Conservation (phyloP, 192 early-diverging fungal genomes). For the Linnemannia zychae region DNA sequence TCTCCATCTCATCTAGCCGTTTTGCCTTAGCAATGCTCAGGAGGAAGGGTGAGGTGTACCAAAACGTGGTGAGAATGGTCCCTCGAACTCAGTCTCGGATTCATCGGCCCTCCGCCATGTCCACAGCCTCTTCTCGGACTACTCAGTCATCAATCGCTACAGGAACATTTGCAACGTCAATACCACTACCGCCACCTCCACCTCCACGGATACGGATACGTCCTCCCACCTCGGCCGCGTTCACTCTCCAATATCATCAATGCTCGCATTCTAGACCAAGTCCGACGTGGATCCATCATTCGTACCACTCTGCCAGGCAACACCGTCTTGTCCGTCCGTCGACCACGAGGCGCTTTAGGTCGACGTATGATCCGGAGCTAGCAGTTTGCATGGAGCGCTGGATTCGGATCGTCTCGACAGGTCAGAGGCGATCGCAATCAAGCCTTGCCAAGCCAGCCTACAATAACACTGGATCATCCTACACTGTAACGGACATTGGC, state of each 20-base stretch:
- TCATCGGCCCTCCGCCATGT: constrained; percentile 5
- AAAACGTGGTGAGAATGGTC: constrained; percentile 27
- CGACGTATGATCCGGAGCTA: constrained; percentile 36
- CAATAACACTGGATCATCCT: neutral
- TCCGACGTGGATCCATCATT: neutral
- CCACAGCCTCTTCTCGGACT: neutral
- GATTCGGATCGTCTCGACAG: constrained; percentile 21
- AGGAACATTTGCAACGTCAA: neutral
- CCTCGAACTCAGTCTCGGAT: constrained; percentile 16
- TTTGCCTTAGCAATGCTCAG: constrained; percentile 37
- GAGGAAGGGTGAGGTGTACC: constrained; percentile 51
- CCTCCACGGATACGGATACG: neutral
- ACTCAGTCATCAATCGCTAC: neutral
- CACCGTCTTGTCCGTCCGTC: constrained; percentile 5
- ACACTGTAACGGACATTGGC: constrained; percentile 6
- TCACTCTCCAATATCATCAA: constrained; percentile 1
- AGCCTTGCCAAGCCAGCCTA: constrained; percentile 35
- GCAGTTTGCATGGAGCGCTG: constrained; percentile 48
- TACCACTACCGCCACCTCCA: neutral
- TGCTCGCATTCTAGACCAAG: neutral
- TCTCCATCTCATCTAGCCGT: neutral
- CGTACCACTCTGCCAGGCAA: neutral
- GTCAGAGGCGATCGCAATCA: constrained; percentile 26
- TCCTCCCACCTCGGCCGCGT: too few species aligned
- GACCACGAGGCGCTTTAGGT: neutral